Conservation (phyloP, 2,329 filamentous ascomycete species). For the Cryphonectria naterciae region DNA sequence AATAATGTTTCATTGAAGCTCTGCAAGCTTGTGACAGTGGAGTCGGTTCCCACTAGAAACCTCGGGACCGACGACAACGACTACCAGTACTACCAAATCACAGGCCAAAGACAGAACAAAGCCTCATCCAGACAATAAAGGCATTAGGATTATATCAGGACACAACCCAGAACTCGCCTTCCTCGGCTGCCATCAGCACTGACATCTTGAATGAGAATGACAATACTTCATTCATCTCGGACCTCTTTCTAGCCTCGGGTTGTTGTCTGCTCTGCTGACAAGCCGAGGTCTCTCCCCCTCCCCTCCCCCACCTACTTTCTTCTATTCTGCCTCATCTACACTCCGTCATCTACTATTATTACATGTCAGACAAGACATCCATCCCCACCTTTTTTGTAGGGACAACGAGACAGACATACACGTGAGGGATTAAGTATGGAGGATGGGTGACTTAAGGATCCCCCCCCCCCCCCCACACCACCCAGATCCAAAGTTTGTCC, state of each 20-base stretch:
- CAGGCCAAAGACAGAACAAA: not conserved
- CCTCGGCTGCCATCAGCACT: not conserved
- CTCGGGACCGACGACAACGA: not conserved
- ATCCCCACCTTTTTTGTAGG: not conserved
- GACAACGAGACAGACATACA: not conserved
- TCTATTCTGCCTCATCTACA: not conserved
- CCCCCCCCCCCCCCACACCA: not conserved
- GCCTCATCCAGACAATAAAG: not conserved
- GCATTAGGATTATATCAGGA: not conserved
- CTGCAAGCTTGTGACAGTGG: slow-evolving; percentile 4
- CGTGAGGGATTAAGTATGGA: not conserved
- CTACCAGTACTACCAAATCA: not conserved
- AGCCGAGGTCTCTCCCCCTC: not conserved
- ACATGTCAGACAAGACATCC: not conserved
- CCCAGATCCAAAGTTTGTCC: not conserved
- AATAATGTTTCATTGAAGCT: not conserved
- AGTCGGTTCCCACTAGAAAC: not conserved
- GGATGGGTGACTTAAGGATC: not conserved
- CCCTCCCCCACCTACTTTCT: not conserved
- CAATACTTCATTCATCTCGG: no score
- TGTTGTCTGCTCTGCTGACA: not conserved
- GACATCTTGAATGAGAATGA: no score
- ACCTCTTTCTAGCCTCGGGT: not conserved
- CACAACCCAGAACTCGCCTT: not conserved
- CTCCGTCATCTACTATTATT: no score